Conservation (phyloP, 2,329 filamentous ascomycete genomes). For the Fusarium sp. region DNA sequence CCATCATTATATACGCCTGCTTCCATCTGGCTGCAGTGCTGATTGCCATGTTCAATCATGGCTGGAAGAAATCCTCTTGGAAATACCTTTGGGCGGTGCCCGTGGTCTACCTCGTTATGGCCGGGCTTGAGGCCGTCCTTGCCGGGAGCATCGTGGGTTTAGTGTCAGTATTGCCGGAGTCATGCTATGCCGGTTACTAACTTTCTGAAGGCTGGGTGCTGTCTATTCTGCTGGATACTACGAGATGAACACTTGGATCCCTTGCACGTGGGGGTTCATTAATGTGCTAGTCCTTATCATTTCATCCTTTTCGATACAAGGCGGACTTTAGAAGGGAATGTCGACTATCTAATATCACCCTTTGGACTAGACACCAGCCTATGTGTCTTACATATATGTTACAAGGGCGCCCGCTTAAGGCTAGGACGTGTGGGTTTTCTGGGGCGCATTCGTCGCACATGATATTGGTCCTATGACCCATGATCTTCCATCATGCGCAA, state of each 20-base stretch:
- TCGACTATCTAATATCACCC: background rate
- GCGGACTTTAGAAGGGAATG: slow-evolving; percentile 75
- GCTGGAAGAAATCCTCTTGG: slow-evolving; percentile 69
- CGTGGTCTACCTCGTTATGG: slow-evolving; percentile 78
- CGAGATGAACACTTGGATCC: slow-evolving; percentile 95
- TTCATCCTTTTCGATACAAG: slow-evolving; percentile 94
- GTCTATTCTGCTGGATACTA: slow-evolving; percentile 88
- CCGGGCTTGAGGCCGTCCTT: slow-evolving; percentile 82
- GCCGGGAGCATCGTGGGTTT: slow-evolving; percentile 87
- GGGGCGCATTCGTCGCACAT: background rate
- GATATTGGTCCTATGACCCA: background rate
- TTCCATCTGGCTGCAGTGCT: slow-evolving; percentile 82
- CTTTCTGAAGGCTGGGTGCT: slow-evolving; percentile 75
- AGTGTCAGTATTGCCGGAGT: slow-evolving; percentile 70
- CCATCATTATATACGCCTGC: slow-evolving; percentile 81
- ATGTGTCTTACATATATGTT: background rate
- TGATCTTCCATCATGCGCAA: background rate
- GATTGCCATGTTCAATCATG: slow-evolving; percentile 82
- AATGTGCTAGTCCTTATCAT: slow-evolving; percentile 87
- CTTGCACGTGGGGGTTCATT: slow-evolving; percentile 88
- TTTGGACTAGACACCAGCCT: background rate
- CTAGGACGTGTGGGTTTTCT: background rate
- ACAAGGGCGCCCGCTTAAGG: background rate
- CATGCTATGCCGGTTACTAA: slow-evolving; percentile 27
- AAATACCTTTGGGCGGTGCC: slow-evolving; percentile 81